Evolutionary conservation across 148 eudicot genomes (phyloP), one percentile per base, ranked within the genome.

Genomic region (Cornus controversa): DNA sequence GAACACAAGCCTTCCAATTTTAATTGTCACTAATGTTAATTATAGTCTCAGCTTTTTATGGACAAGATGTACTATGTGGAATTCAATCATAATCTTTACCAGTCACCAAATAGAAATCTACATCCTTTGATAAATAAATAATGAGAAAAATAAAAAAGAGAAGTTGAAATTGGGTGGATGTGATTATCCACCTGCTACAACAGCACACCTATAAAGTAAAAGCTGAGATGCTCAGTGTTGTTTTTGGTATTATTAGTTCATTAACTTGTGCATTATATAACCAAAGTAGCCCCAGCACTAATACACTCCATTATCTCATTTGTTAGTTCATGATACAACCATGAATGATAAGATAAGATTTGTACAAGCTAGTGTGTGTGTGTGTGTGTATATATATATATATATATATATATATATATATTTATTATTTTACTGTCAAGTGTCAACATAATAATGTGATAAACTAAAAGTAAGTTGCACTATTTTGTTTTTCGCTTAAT

Each of bases 141-240:
- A 40, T 20, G 10, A 14, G 24, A 40, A 36, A 4, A 40, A 31
- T 31, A 31, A 70, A 24, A 42, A n/a, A 23, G 13, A 34, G 3
- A 23, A 2, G 2, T 50, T 50, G 4, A 24, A 42, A 37, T 18
- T n/a, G 31, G 73, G 25, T 70, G 18, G 57, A 70, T 70, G 73
- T 70, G 73, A 70, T 70, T 70, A 40, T 45, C 29, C 57, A 70
- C 73, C 73, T 70, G 73, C 73, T 23, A 70, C 73, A 70, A 42
- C 24, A n/a, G 57, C 36, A 71, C 62, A 50, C 31, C 62, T 16
- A 50, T 7, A 71, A 71, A 47, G 74, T 31, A 71, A 71, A 71
- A 71, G 74, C 25, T 47, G 62, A 50, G 23, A 71, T 47, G 74
- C 74, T 71, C 26, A 68, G 42, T 69, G 54, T 37, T 69, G 72